phyloP scores from a whole-genome alignment of 2,329 filamentous ascomycete genomes.

The Aureobasidium sp. region DNA sequence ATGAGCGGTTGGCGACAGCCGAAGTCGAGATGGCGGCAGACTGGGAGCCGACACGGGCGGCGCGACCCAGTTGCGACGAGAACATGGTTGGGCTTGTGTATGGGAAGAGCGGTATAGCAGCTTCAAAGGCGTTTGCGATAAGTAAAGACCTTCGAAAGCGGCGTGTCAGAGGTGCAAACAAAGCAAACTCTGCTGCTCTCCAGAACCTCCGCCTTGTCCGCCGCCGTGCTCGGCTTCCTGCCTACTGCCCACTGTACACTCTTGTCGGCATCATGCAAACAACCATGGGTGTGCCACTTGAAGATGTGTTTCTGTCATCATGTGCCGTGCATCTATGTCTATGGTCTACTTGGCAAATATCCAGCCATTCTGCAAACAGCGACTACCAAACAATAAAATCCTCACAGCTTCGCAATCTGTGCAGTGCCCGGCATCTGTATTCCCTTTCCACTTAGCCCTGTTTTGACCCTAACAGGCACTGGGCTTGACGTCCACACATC shows the following conservation, averaged over 20 bases:
- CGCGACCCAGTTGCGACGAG: constrained; percentile 16
- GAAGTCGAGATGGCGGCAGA: constrained; percentile 4
- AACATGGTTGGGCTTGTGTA: constrained; percentile 10
- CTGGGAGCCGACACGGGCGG: constrained; percentile 1
- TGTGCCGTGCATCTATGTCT: constrained; percentile 8
- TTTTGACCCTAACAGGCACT: constrained; percentile 4
- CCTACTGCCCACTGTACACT: not conserved
- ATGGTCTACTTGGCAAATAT: no score
- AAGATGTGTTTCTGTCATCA: no score
- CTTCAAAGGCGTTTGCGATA: not conserved
- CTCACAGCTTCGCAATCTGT: constrained; percentile 7
- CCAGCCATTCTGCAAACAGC: no score
- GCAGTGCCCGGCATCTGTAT: constrained; percentile 2
- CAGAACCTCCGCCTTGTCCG: not conserved
- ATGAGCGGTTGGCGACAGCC: constrained; percentile 27
- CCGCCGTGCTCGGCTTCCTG: no score
- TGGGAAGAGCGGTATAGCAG: not conserved
- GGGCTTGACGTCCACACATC: constrained; percentile 27
- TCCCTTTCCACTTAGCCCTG: not conserved
- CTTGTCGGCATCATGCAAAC: no score
- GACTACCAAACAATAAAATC: no score
- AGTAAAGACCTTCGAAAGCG: constrained; percentile 2
- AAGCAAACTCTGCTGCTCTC: not conserved
- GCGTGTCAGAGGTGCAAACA: not conserved
- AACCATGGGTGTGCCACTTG: no score